Conservation (phyloP, 345 rosid genomes). For the Hirschfeldia incana region DNA sequence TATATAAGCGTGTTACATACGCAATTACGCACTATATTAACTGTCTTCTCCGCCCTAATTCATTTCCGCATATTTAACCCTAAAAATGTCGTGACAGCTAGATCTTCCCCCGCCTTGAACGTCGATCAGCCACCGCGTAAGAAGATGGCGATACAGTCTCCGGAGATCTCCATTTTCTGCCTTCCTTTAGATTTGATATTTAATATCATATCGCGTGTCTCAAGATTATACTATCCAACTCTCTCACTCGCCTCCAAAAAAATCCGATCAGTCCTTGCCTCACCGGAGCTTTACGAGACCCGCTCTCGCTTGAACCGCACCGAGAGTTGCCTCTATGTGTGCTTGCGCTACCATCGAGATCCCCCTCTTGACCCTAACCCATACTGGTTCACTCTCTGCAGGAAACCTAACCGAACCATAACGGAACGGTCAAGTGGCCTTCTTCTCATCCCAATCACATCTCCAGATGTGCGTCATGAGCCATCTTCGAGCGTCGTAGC, state of each 20-base stretch:
- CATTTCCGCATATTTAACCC: neutral
- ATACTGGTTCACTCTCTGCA: conserved; percentile 13
- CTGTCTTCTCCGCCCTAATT: neutral
- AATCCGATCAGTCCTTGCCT: neutral
- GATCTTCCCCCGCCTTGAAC: neutral
- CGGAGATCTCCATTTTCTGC: neutral
- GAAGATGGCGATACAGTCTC: neutral
- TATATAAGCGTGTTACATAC: neutral
- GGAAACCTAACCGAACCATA: neutral
- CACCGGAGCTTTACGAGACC: neutral
- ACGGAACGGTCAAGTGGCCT: neutral
- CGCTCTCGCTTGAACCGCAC: neutral
- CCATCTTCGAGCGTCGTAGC: neutral
- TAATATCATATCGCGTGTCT: neutral
- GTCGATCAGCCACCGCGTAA: neutral
- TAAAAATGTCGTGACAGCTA: neutral
- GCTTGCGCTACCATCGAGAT: neutral
- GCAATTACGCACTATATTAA: neutral
- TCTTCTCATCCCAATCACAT: neutral
- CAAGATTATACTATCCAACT: neutral
- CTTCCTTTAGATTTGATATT: neutral
- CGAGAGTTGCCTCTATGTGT: conserved; percentile 3
- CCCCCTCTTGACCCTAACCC: neutral
- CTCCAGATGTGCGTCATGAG: neutral
- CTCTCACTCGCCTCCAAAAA: neutral